A percentile compares a stretch with the other conserved stretches of the same genome.
These are phyloP conservation scores for Amanita jacksonii DNA, from an alignment of 768 basidiomycete species.

Conservation along the genomic window DNA sequence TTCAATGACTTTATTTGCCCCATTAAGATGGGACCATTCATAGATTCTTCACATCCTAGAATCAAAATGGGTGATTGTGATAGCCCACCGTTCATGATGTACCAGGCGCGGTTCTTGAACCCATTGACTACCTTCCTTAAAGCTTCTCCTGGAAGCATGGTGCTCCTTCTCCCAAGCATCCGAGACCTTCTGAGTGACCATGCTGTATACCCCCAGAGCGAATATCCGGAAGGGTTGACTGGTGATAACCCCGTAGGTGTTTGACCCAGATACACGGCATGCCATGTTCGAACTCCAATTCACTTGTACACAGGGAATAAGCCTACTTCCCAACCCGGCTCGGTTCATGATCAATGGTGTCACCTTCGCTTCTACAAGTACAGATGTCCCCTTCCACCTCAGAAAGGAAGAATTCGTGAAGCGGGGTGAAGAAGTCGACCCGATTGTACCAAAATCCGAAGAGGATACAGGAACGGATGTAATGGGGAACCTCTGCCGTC, in stretches of 20 bases:
- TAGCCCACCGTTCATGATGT: slow-evolving; percentile 53
- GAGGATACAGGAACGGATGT: slow-evolving; percentile 51
- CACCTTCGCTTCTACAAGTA: slow-evolving; percentile 68
- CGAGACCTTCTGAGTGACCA: slow-evolving; percentile 75
- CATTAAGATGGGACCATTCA: slow-evolving; percentile 80
- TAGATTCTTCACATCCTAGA: slow-evolving; percentile 67
- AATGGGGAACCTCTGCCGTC: slow-evolving; percentile 72
- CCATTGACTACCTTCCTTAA: slow-evolving; percentile 49
- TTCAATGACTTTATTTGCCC: neutral
- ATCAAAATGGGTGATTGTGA: slow-evolving; percentile 72
- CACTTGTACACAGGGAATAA: slow-evolving; percentile 47
- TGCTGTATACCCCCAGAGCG: slow-evolving; percentile 78
- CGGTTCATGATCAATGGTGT: slow-evolving; percentile 81
- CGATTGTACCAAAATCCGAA: slow-evolving; percentile 25
- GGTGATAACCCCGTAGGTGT: slow-evolving; percentile 42
- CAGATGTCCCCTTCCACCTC: slow-evolving; percentile 86
- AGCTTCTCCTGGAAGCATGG: slow-evolving; percentile 54
- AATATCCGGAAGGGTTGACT: slow-evolving; percentile 34
- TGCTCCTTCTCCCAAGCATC: slow-evolving; percentile 76
- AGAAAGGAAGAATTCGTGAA: slow-evolving; percentile 75
- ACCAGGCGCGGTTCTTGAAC: slow-evolving; percentile 51
- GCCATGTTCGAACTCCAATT: no score
- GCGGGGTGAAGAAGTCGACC: slow-evolving; percentile 51
- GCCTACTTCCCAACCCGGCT: slow-evolving; percentile 78
- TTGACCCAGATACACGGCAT: no score